Conservation (phyloP, 2,329 filamentous ascomycete genomes). For the Penicillium occitanis region DNA sequence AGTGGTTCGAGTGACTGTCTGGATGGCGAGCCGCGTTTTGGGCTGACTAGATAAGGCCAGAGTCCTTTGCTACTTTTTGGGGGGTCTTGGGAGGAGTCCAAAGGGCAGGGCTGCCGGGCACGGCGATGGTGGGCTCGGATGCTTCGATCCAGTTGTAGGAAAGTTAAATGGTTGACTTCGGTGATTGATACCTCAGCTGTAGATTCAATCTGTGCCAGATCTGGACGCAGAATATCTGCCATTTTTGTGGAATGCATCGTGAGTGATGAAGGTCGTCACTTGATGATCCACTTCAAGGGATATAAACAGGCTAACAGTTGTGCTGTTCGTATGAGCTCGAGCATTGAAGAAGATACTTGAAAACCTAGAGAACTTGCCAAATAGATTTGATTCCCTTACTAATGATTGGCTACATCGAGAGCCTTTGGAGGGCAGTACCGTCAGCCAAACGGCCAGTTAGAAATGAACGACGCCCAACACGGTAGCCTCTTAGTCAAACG, state of each 20-base stretch:
- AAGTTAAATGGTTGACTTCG: constrained; percentile 39
- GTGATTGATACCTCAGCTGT: constrained; percentile 20
- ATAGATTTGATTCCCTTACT: not conserved
- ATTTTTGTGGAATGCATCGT: not conserved
- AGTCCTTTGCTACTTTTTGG: constrained; percentile 29
- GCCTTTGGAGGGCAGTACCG: not conserved
- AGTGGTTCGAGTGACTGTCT: constrained; percentile 47
- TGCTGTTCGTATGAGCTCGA: not conserved
- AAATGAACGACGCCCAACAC: not conserved
- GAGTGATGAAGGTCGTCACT: not conserved
- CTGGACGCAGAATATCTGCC: not conserved
- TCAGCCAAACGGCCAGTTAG: not conserved
- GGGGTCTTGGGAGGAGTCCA: constrained; percentile 37
- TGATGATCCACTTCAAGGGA: not conserved
- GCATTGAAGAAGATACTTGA: not conserved
- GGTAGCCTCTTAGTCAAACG: not conserved
- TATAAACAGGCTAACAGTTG: not conserved
- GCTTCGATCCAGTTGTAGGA: constrained; percentile 55
- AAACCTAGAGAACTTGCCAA: not conserved
- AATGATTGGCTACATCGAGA: not conserved
- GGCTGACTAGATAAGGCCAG: constrained; percentile 45
- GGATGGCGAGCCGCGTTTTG: constrained; percentile 51
- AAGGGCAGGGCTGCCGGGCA: constrained; percentile 46
- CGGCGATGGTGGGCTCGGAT: constrained; percentile 45
- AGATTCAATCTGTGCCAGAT: not conserved